Conservation (phyloP, 495 filamentous ascomycete genomes). For the Hypoxylon lienhwacheense region DNA sequence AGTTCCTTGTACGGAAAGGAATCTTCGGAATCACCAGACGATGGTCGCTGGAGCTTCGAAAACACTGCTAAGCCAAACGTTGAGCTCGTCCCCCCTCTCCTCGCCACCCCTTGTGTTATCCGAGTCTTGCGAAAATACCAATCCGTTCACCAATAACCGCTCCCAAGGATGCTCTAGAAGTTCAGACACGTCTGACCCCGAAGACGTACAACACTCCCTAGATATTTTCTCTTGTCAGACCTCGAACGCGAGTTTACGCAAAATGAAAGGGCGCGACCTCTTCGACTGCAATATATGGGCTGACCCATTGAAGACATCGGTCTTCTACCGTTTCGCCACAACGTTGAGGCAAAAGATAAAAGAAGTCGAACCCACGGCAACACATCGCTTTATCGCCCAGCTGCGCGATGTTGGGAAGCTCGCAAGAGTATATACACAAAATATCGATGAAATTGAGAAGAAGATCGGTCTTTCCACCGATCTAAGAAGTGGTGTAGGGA, state of each 20-base stretch:
- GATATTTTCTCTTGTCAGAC: slow-evolving; percentile 48
- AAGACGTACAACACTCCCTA: slow-evolving; percentile 44
- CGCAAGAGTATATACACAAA: slow-evolving; percentile 70
- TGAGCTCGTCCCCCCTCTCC: slow-evolving; percentile 49
- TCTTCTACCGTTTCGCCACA: slow-evolving; percentile 69
- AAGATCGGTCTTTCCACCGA: slow-evolving; percentile 61
- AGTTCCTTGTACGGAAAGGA: background rate
- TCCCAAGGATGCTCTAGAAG: slow-evolving; percentile 32
- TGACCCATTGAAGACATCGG: slow-evolving; percentile 61
- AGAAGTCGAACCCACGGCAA: slow-evolving; percentile 55
- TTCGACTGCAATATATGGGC: slow-evolving; percentile 69
- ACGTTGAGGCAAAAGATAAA: slow-evolving; percentile 61
- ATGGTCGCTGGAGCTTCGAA: slow-evolving; percentile 30
- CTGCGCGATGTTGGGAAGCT: slow-evolving; percentile 64
- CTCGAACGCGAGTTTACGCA: slow-evolving; percentile 48
- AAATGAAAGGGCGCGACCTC: slow-evolving; percentile 66
- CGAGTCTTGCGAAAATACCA: slow-evolving; percentile 47
- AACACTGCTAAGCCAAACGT: slow-evolving; percentile 15
- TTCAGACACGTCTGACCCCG: slow-evolving; percentile 43
- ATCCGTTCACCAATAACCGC: slow-evolving; percentile 34
- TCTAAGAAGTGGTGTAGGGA: slow-evolving; percentile 59
- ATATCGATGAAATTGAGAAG: slow-evolving; percentile 70
- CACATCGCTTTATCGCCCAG: slow-evolving; percentile 63
- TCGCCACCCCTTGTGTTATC: slow-evolving; percentile 49
- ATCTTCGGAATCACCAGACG: background rate